These are phyloP conservation scores for Byssoonygena ceratinophila DNA, from an alignment of 2,329 filamentous ascomycete genomes.

Conservation along the genomic window DNA sequence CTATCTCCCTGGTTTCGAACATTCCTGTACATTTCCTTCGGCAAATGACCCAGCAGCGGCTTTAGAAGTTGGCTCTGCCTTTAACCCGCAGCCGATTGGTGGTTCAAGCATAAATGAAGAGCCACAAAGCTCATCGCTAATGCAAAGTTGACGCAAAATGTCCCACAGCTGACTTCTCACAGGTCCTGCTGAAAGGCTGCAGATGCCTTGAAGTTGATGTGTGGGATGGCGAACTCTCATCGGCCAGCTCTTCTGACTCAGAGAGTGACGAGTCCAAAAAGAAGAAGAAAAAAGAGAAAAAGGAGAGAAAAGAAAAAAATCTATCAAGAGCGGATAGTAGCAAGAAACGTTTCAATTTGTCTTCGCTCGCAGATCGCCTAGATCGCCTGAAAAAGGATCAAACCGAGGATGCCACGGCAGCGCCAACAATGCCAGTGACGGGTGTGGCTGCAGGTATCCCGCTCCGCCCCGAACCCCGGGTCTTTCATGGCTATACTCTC, in stretches of 20 bases:
- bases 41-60: neutral
- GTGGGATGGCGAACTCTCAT: conserved; percentile 60
- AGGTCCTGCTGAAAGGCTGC: conserved; percentile 66
- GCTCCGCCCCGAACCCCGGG: conserved; percentile 55
- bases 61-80: neutral
- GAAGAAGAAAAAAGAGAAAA: conserved; percentile 20
- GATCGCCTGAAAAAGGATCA: conserved; percentile 11
- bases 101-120: neutral
- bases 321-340: conserved; percentile 14
- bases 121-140: neutral
- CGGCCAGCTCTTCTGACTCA: conserved; percentile 29
- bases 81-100: neutral
- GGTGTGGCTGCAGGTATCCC: conserved; percentile 7
- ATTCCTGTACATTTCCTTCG: conserved; percentile 1
- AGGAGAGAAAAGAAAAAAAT: conserved; percentile 20
- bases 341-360: conserved; percentile 18
- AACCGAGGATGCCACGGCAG: conserved; percentile 21
- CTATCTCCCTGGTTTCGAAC: neutral
- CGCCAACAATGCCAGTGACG: conserved; percentile 10
- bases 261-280: conserved; percentile 20
- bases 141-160: neutral
- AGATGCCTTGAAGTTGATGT: conserved; percentile 92
- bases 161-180: conserved; percentile 10
- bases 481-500: conserved; percentile 77
- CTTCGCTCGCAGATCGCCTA: conserved; percentile 16